phyloP scores from a whole-genome alignment of 495 filamentous ascomycete genomes.

The Penicillium cosmopolitanum region DNA sequence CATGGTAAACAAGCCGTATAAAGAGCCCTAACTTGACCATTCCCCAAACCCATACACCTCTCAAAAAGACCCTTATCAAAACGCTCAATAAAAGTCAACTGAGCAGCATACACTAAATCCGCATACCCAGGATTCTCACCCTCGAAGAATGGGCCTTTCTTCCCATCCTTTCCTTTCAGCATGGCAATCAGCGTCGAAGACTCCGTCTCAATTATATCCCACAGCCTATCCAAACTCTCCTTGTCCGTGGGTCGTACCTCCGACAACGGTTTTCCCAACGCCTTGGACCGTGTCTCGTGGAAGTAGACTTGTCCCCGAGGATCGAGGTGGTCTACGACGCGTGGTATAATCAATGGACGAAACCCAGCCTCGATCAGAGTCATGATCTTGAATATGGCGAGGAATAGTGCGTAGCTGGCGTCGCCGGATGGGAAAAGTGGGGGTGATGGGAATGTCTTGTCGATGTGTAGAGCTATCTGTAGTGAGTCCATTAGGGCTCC shows the following conservation, averaged over 20 bases:
- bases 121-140: slow-evolving; percentile 30
- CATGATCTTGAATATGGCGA: slow-evolving; percentile 17
- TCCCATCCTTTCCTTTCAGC: slow-evolving; percentile 27
- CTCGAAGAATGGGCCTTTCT: slow-evolving; percentile 29
- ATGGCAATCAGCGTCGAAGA: slow-evolving; percentile 15
- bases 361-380: slow-evolving; percentile 1
- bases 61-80: slow-evolving; percentile 27
- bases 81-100: slow-evolving; percentile 28
- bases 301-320: slow-evolving; percentile 31
- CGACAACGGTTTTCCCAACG: slow-evolving; percentile 31
- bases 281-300: slow-evolving; percentile 25
- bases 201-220: slow-evolving; percentile 20
- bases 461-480: slow-evolving; percentile 37
- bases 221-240: slow-evolving; percentile 10
- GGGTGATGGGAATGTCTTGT: slow-evolving; percentile 33
- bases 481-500: slow-evolving; percentile 39
- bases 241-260: slow-evolving; percentile 28
- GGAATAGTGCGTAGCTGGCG: slow-evolving; percentile 25
- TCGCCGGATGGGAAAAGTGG: slow-evolving; percentile 36
- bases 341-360: slow-evolving; percentile 18
- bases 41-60: slow-evolving; percentile 21
- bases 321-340: slow-evolving; percentile 25
- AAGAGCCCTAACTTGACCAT: slow-evolving; percentile 25
- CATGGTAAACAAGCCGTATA: slow-evolving; percentile 37
- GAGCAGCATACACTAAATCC: slow-evolving; percentile 20